Conservation (phyloP, 129 eudicot species). For the Silybum marianum region DNA sequence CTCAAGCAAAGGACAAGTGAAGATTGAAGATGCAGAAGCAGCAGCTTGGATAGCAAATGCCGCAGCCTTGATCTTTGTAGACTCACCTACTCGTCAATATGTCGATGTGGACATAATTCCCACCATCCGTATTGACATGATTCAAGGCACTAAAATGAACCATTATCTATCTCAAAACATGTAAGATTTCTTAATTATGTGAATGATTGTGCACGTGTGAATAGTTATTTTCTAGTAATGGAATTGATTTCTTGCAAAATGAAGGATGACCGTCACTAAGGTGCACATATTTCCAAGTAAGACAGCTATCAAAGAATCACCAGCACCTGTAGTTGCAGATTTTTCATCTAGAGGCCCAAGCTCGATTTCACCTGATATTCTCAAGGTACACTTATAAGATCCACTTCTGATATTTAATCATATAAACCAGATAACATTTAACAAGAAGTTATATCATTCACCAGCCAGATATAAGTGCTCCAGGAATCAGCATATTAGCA, state of each 20-base stretch:
- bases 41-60: slow-evolving; percentile 52
- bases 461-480: slow-evolving; percentile 82
- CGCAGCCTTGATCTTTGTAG: slow-evolving; percentile 57
- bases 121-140: slow-evolving; percentile 52
- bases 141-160: slow-evolving; percentile 57
- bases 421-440: background rate
- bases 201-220: background rate
- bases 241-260: slow-evolving; percentile 17
- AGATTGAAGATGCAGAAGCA: slow-evolving; percentile 46
- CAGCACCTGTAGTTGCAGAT: slow-evolving; percentile 68
- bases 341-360: slow-evolving; percentile 88
- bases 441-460: background rate
- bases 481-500: slow-evolving; percentile 70
- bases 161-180: slow-evolving; percentile 42
- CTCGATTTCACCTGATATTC: slow-evolving; percentile 67
- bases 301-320: slow-evolving; percentile 47
- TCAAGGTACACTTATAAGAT: slow-evolving; percentile 48
- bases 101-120: slow-evolving; percentile 60
- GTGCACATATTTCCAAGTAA: slow-evolving; percentile 53
- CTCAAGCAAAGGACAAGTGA: slow-evolving; percentile 45
- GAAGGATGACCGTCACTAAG: slow-evolving; percentile 25
- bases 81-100: slow-evolving; percentile 51
- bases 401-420: background rate
- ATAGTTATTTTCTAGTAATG: slow-evolving; percentile 9
- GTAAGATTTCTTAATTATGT: slow-evolving; percentile 27